A percentile compares a stretch with the other conserved stretches of the same genome.
Evolutionary conservation across 176 grass and related monocot genomes (phyloP).

Genomic region (Metroxylon sagu): DNA sequence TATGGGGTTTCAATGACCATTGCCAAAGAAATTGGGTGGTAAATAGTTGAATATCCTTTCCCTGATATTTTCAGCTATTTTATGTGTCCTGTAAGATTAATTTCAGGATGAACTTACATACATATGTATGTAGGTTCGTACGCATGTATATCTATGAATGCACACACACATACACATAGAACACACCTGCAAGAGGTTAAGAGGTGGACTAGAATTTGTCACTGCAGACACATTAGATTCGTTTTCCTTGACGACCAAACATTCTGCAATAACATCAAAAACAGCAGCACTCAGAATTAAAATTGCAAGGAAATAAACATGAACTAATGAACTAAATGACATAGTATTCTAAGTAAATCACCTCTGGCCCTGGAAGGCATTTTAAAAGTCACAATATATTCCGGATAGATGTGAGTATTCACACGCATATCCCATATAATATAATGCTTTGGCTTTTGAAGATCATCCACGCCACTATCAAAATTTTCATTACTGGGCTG

Average conservation of each 20-base stretch:
- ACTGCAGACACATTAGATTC: slow-evolving; percentile 26
- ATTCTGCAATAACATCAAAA: slow-evolving; percentile 25
- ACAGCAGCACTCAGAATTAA: background rate
- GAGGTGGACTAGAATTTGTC: slow-evolving; percentile 36
- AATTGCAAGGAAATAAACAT: background rate
- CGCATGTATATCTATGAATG: too few relatives aligned
- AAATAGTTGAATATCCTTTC: too few relatives aligned
- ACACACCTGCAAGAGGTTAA: slow-evolving; percentile 40
- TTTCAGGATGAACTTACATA: too few relatives aligned
- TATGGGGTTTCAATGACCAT: too few relatives aligned
- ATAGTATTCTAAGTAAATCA: slow-evolving; percentile 16
- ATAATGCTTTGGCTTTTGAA: slow-evolving; percentile 67
- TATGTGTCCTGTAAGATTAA: too few relatives aligned
- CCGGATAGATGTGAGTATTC: slow-evolving; percentile 56
- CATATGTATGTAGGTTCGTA: too few relatives aligned
- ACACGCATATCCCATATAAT: slow-evolving; percentile 59
- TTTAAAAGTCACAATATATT: slow-evolving; percentile 61
- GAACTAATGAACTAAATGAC: slow-evolving; percentile 8
- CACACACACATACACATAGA: background rate
- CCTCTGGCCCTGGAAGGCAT: slow-evolving; percentile 40
- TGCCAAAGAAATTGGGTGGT: too few relatives aligned
- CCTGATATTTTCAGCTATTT: too few relatives aligned
- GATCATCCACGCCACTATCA: slow-evolving; percentile 67
- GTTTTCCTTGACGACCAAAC: slow-evolving; percentile 32
- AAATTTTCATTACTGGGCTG: slow-evolving; percentile 50